Conservation (phyloP, 306 rosid species). For the Vigna nakashimae region DNA sequence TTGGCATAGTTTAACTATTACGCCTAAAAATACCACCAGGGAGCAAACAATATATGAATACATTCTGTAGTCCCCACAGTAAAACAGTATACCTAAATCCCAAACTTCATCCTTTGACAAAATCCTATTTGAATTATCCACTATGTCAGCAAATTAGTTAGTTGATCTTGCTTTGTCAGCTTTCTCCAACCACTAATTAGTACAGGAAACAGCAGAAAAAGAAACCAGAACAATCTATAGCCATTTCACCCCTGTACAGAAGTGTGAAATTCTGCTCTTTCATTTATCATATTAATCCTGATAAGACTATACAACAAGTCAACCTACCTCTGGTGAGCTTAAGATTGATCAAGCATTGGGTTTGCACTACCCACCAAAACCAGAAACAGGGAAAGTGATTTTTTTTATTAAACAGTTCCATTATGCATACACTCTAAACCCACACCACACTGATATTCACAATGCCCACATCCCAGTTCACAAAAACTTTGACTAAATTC, state of each 20-base stretch:
- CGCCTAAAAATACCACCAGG: background rate
- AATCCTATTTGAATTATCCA: background rate
- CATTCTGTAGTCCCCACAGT: background rate
- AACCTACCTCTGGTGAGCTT: background rate
- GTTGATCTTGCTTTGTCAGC: background rate
- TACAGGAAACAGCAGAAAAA: conserved; percentile 14
- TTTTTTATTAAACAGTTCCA: conserved; percentile 17
- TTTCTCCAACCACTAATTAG: background rate
- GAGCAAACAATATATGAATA: background rate
- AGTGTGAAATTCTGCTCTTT: conserved; percentile 27
- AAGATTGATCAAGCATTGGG: conserved; percentile 25
- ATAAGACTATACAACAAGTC: background rate
- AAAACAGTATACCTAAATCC: background rate
- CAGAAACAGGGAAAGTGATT: conserved; percentile 8
- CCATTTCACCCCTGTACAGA: conserved; percentile 15
- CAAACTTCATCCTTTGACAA: conserved; percentile 1
- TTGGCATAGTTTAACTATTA: background rate
- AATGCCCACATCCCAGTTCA: conserved; percentile 34
- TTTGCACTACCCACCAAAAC: conserved; percentile 4
- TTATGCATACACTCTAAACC: conserved; percentile 8
- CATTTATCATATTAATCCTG: conserved; percentile 6
- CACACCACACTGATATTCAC: background rate
- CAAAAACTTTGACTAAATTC: conserved; percentile 26
- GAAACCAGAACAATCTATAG: background rate
- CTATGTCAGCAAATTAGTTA: background rate